These are phyloP conservation scores for Colletotrichum filicis DNA, from an alignment of 2,329 filamentous ascomycete genomes.

Conservation along the genomic window DNA sequence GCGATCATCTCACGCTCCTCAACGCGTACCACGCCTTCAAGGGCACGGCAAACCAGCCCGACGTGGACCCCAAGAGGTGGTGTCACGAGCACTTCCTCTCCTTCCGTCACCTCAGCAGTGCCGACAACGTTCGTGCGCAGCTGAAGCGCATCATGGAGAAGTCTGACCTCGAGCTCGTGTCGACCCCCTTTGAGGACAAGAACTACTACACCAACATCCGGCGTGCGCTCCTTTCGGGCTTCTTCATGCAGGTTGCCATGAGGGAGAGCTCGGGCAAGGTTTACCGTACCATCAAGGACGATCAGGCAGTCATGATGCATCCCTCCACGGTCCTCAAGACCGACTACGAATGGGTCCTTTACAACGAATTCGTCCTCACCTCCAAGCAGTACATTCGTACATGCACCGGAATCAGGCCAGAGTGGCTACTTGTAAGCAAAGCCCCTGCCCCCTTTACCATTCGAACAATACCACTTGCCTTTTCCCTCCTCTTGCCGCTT, in stretches of 20 bases:
- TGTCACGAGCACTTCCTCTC: constrained; percentile 97
- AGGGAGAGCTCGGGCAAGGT: constrained; percentile 88
- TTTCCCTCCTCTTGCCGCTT: not conserved
- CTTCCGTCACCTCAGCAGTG: constrained; percentile 86
- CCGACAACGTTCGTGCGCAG: constrained; percentile 93
- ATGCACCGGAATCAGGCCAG: constrained; percentile 89
- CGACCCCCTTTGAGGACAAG: constrained; percentile 92
- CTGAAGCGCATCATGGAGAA: constrained; percentile 98
- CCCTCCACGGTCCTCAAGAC: constrained; percentile 90
- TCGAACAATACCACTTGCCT: not conserved
- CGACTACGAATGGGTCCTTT: constrained; percentile 96
- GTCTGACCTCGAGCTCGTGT: constrained; percentile 84
- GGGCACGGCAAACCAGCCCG: constrained; percentile 72
- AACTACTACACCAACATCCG: constrained; percentile 99
- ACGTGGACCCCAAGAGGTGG: constrained; percentile 84
- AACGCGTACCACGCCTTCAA: constrained; percentile 99
- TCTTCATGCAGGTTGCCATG: constrained; percentile 99
- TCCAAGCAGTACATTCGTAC: constrained; percentile 98
- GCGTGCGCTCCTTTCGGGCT: constrained; percentile 88
- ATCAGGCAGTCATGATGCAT: constrained; percentile 92
- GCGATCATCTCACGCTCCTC: constrained; percentile 94
- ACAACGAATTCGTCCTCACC: constrained; percentile 98
- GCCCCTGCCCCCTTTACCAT: constrained; percentile 1
- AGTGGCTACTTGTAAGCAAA: constrained; percentile 86
- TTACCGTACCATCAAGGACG: constrained; percentile 96